Evolutionary conservation across 2,329 filamentous ascomycete species (phyloP).

Genomic region (Aspergillus ochraceus): DNA sequence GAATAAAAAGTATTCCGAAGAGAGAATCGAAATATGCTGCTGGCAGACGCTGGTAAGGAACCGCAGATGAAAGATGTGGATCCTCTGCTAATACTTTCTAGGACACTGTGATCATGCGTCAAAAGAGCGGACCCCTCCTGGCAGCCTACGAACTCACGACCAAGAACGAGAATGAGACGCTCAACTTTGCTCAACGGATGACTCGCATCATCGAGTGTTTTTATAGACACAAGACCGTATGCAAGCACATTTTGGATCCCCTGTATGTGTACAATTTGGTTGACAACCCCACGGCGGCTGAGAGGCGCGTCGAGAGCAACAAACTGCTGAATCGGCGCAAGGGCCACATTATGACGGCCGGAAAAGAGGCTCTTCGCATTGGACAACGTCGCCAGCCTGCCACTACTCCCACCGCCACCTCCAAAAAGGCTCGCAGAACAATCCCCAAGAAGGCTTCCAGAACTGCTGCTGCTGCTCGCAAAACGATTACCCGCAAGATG

Average conservation of each 20-base stretch:
- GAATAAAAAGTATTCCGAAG: slow-evolving; percentile 22
- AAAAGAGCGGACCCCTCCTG: slow-evolving; percentile 27
- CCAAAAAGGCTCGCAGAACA: background rate
- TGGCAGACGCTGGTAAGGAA: slow-evolving; percentile 34
- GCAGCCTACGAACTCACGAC: slow-evolving; percentile 23
- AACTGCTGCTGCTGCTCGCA: background rate
- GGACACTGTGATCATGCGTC: slow-evolving; percentile 26
- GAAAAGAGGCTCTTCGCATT: slow-evolving; percentile 26
- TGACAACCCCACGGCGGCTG: slow-evolving; percentile 34
- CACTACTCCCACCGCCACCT: background rate
- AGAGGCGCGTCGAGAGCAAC: slow-evolving; percentile 33
- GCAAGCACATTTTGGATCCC: slow-evolving; percentile 40
- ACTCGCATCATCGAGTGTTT: slow-evolving; percentile 20
- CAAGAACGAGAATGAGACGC: slow-evolving; percentile 15
- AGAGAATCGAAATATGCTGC: slow-evolving; percentile 29
- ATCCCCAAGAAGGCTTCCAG: background rate
- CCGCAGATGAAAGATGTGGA: slow-evolving; percentile 3
- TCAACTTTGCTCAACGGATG: slow-evolving; percentile 25
- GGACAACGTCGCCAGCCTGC: background rate
- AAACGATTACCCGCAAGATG: background rate
- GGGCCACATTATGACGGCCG: slow-evolving; percentile 31
- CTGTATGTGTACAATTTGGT: slow-evolving; percentile 34
- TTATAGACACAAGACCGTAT: slow-evolving; percentile 38
- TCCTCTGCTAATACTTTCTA: slow-evolving; percentile 9
- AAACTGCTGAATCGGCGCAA: slow-evolving; percentile 35